Evolutionary conservation across 2,329 filamentous ascomycete species (phyloP).

Genomic region (Hypoxylon sp.): DNA sequence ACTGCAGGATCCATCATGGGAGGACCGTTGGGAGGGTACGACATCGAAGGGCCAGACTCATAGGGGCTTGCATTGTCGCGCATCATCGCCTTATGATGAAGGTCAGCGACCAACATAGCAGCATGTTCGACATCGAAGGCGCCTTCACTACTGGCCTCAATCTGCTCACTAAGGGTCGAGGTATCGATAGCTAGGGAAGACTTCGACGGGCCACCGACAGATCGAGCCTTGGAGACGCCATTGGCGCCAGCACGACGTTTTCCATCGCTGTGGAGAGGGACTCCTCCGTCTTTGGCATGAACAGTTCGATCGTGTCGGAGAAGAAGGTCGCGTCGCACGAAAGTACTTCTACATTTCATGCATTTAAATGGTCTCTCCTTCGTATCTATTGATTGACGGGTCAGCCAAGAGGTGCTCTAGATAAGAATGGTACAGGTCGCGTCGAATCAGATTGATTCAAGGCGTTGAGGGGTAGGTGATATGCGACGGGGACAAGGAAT

Average conservation of each 20-base stretch:
- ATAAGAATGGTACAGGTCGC: constrained; percentile 27
- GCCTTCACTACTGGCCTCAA: constrained; percentile 90
- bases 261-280: constrained; percentile 92
- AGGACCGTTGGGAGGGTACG: constrained; percentile 79
- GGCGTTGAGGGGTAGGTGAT: constrained; percentile 39
- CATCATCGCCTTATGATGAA: constrained; percentile 94
- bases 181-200: constrained; percentile 85
- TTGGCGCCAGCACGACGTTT: constrained; percentile 79
- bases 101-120: constrained; percentile 98
- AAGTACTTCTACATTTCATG: constrained; percentile 97
- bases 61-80: constrained; percentile 69
- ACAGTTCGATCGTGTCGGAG: constrained; percentile 98
- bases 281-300: constrained; percentile 96
- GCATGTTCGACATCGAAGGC: constrained; percentile 97
- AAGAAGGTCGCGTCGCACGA: constrained; percentile 95
- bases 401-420: constrained; percentile 48
- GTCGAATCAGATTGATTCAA: constrained; percentile 23
- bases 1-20: constrained; percentile 83
- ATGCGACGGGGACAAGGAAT: constrained; percentile 29
- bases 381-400: constrained; percentile 76
- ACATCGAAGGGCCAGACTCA: constrained; percentile 72
- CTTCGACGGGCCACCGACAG: constrained; percentile 78
- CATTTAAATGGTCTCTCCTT: constrained; percentile 99
- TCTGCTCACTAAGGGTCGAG: constrained; percentile 84
- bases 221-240: constrained; percentile 71